Evolutionary conservation across 345 rosid species (phyloP).

Genomic region (Rhizophora apiculata): DNA sequence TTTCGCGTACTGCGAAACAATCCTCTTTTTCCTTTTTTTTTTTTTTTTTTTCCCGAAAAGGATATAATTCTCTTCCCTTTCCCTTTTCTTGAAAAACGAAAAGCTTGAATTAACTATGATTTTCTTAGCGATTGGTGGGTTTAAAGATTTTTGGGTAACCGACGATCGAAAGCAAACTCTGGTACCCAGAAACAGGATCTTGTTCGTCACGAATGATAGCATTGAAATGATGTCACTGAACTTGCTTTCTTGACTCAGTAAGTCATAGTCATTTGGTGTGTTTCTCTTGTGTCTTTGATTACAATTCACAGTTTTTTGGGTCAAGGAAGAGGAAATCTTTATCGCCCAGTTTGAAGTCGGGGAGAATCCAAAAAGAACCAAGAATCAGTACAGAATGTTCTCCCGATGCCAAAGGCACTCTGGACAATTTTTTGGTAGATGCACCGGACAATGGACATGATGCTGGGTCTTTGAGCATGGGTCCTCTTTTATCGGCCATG

Average conservation of each 20-base stretch:
- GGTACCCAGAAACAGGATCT: not conserved
- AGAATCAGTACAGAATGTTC: conserved; percentile 47
- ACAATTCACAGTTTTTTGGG: conserved; percentile 53
- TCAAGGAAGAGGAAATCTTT: conserved; percentile 72
- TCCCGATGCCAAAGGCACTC: conserved; percentile 65
- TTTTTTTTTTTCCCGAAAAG: not conserved
- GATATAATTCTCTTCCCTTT: not conserved
- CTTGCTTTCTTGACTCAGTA: not conserved
- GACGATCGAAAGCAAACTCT: not conserved
- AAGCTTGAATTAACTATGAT: not conserved
- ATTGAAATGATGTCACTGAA: not conserved
- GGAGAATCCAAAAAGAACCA: conserved; percentile 49
- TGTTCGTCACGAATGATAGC: not conserved
- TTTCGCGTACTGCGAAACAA: not conserved
- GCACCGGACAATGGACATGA: conserved; percentile 36
- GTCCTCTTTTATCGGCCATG: conserved; percentile 27
- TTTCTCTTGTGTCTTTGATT: conserved; percentile 13
- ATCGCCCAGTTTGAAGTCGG: conserved; percentile 62
- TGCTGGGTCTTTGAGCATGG: conserved; percentile 14
- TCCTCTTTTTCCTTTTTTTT: not conserved
- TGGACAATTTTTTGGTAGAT: conserved; percentile 57
- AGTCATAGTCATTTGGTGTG: not conserved
- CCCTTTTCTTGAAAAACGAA: not conserved
- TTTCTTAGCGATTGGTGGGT: not conserved
- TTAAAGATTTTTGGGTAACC: not conserved